Evolutionary conservation across 305 asterid genomes (phyloP).

Genomic region (Rubia balearica): DNA sequence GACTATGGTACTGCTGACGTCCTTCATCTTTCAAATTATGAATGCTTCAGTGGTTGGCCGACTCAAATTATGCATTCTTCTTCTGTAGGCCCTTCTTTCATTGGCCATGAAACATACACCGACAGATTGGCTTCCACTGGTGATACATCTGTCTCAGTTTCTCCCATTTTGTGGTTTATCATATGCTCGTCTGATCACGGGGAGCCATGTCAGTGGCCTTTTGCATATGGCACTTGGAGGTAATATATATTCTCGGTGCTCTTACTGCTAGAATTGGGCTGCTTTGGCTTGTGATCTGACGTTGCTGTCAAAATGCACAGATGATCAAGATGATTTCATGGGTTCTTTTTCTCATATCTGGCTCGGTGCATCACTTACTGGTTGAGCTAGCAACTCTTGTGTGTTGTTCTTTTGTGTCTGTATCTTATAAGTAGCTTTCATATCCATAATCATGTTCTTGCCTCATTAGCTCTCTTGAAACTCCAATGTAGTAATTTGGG

Average conservation of each 20-base stretch:
- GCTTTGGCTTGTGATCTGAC: constrained; percentile 9
- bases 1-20: constrained; percentile 49
- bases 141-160: constrained; percentile 51
- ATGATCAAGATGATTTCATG: constrained; percentile 39
- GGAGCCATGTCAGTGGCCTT: constrained; percentile 45
- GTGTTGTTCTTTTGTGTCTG: constrained; percentile 6
- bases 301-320: constrained; percentile 28
- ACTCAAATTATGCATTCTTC: constrained; percentile 24
- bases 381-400: constrained; percentile 29
- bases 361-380: constrained; percentile 77
- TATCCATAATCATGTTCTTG: neutral
- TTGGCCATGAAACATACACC: constrained; percentile 34
- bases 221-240: constrained; percentile 41
- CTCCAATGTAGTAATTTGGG: constrained; percentile 69
- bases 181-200: constrained; percentile 58
- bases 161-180: constrained; percentile 56
- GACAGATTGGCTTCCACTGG: constrained; percentile 39
- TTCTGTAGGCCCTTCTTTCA: constrained; percentile 68
- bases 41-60: constrained; percentile 19
- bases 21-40: constrained; percentile 24
- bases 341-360: constrained; percentile 68
- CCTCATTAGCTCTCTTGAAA: constrained; percentile 15
- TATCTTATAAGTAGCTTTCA: constrained; percentile 6
- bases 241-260: constrained; percentile 19
- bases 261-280: neutral